A percentile compares a stretch with the other conserved stretches of the same genome.
Conservation (phyloP, 108 stramenopile species). For the Fistulifera solaris region DNA sequence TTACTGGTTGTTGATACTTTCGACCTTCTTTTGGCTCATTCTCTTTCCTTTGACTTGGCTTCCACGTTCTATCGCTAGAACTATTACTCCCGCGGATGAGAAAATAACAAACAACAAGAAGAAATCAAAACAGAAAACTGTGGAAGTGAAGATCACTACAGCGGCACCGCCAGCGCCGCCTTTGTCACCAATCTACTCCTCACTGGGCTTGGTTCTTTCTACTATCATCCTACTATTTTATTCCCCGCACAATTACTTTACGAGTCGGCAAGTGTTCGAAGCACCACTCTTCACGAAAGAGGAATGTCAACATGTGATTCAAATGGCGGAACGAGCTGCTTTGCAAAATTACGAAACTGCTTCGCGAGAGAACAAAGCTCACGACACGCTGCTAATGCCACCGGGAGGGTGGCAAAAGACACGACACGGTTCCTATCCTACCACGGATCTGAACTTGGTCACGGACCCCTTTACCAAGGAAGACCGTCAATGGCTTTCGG, state of each 20-base stretch:
- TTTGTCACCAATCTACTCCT: not conserved
- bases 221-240: conserved; percentile 13
- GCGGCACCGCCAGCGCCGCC: not conserved
- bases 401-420: conserved; percentile 51
- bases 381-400: conserved; percentile 6
- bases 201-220: not conserved
- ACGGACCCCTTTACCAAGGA: conserved; percentile 45
- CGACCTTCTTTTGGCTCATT: conserved; percentile 16
- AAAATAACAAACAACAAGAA: conserved; percentile 1
- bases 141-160: not conserved
- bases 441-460: conserved; percentile 61
- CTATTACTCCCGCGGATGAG: not conserved
- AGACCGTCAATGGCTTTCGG: conserved; percentile 28
- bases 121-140: not conserved
- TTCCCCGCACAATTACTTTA: conserved; percentile 39
- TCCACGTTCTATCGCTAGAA: not conserved
- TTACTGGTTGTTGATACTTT: conserved; percentile 1
- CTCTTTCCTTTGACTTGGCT: conserved; percentile 17
- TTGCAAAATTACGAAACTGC: conserved; percentile 18
- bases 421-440: conserved; percentile 45
- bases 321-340: conserved; percentile 43
- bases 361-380: not conserved
- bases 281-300: conserved; percentile 43
- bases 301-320: conserved; percentile 42
- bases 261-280: conserved; percentile 30